phyloP scores from a whole-genome alignment of 768 basidiomycete genomes.

The Fistulinella prunicolor region DNA sequence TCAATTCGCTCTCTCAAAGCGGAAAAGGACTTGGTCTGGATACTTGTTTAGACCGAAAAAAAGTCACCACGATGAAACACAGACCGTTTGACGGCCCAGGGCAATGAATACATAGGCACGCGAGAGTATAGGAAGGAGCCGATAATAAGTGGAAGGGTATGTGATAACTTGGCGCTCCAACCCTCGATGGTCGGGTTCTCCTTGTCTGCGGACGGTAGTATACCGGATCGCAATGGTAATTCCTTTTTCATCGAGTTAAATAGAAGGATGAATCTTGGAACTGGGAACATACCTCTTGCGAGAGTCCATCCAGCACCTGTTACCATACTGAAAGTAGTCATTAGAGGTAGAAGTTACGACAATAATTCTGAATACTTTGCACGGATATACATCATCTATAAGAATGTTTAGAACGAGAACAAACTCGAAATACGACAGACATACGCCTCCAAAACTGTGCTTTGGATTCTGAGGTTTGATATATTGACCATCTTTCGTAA shows the following conservation, averaged over 20 bases:
- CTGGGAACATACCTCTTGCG: conserved; percentile 50
- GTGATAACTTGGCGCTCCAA: conserved; percentile 65
- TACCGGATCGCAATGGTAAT: conserved; percentile 61
- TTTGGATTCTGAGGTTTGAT: conserved; percentile 68
- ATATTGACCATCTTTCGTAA: conserved; percentile 64
- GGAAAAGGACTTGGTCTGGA: conserved; percentile 49
- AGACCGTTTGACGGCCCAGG: conserved; percentile 57
- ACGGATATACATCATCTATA: conserved; percentile 71
- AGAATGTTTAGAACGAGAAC: neutral
- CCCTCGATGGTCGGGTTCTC: conserved; percentile 46
- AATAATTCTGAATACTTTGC: conserved; percentile 41
- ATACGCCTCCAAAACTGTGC: conserved; percentile 70
- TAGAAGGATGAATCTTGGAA: neutral
- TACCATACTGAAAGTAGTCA: conserved; percentile 51
- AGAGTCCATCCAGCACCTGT: conserved; percentile 57
- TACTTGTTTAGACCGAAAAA: neutral
- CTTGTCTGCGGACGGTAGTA: conserved; percentile 69
- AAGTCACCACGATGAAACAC: conserved; percentile 11
- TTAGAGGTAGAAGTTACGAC: neutral
- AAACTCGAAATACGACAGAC: conserved; percentile 20
- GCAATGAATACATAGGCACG: conserved; percentile 67
- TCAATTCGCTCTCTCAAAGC: conserved; percentile 47
- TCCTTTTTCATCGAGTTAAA: conserved; percentile 45
- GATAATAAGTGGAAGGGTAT: conserved; percentile 72
- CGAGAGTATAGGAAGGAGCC: conserved; percentile 67